phyloP scores from a whole-genome alignment of 129 eudicot genomes.

The Apium graveolens region DNA sequence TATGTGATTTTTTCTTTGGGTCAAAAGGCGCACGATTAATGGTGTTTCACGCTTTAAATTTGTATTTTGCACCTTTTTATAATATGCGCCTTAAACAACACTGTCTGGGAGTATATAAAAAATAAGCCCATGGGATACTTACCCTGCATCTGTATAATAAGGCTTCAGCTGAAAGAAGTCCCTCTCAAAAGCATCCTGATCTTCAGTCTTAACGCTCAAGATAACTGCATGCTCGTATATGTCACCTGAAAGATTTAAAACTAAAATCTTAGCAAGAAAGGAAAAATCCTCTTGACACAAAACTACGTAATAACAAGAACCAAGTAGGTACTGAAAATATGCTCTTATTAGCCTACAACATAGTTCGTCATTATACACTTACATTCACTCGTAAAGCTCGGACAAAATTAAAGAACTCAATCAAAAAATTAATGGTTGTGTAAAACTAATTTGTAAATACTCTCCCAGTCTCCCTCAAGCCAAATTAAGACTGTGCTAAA shows the following conservation, averaged over 20 bases:
- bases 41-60: no score
- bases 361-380: neutral
- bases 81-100: no score
- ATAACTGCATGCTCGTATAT: slow-evolving; percentile 91
- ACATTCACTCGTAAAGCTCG: neutral
- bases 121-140: slow-evolving; percentile 1
- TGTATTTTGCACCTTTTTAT: no score
- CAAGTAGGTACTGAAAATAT: neutral
- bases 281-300: neutral
- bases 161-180: slow-evolving; percentile 94
- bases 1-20: no score
- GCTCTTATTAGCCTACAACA: neutral
- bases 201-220: slow-evolving; percentile 83
- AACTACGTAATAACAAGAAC: neutral
- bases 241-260: slow-evolving; percentile 47
- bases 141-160: slow-evolving; percentile 93
- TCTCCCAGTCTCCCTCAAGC: neutral
- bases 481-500: neutral
- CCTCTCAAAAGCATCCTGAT: slow-evolving; percentile 94
- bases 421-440: neutral
- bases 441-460: neutral
- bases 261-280: neutral
- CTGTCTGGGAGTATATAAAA: no score
- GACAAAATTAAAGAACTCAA: neutral
- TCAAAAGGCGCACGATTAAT: no score